Base-by-base conservation (phyloP, 345 rosid genomes). In the Eutrema japonicum region DNA sequence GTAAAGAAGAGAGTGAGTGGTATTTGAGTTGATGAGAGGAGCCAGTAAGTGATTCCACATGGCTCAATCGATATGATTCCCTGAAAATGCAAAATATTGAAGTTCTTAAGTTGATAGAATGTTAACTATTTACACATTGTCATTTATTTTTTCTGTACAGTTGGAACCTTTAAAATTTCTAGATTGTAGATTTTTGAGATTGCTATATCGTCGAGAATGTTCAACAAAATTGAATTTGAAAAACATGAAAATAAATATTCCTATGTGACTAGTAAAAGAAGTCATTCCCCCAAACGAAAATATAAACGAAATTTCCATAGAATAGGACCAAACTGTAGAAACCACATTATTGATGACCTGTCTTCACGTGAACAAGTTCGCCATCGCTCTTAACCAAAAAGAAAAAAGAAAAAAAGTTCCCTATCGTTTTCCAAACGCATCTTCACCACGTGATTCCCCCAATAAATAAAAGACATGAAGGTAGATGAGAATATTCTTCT, bases 1-100 rank as follows among this genome's bases (percentile, higher is more conserved):
- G 98, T 91, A 73, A 84, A 91, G 59, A 73, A 73, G 59, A 91
- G 71, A 54, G 98, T 90, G 9, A 89, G 89, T 45, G 96, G 97
- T 74, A 91, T 79, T 79, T 93, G 96, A 30, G 86, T 58, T 4
- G 89, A 78, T 29, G 98, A 87, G 38, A 91, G 40, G 13, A 81
- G 53, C 96, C 98, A 91, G 41, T 88, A 93, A 14, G 72, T 79
- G 3, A 76, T 59, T 68, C 97, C 98, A 72, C 98, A 88, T 1
- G 89, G 83, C 83, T 89, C 64, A 18, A 83, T 64, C 22, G 83
- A 51, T 70, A 82, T 82, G n/a, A 89, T 77, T 62, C 92, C 88
- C 96, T 89, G 88, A 47, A 73, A 45, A 64, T 46, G 2, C 60
- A 48, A 64, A 62, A 4, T 50, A 43, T 42, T 42, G 40, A 42